Base-by-base conservation (phyloP, 2,329 filamentous ascomycete genomes). In the Epichloe uncinata region DNA sequence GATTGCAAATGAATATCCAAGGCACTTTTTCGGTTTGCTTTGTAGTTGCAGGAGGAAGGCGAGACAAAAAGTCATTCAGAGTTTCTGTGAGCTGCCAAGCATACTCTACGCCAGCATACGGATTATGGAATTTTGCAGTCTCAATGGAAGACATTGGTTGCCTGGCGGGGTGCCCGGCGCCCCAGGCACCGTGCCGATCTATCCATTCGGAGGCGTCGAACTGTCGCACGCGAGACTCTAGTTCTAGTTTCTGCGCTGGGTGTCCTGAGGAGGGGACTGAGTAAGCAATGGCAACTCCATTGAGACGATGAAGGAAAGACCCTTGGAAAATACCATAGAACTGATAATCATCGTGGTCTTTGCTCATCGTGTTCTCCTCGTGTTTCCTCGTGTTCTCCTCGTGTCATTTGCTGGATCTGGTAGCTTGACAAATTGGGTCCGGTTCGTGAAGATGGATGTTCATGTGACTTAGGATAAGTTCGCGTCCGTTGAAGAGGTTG, bases 1-100 rank as follows among this genome's bases (percentile, higher is more conserved):
- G 84, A 61, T 87, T 87, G 48, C 74, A 75, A 40, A 85, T 77
- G 69, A 77, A 88, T 45, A 95, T 87, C 84, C 86, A 93, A 0
- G 75, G 75, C 3, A 74, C 71, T 0, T 67, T 56, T 0, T 58
- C 58, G 1, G 63, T 65, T 3, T 66, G 62, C 2, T 70, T 64
- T 1, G 81, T 85, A 1, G 75, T 82, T 3, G 75, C 73, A 0
- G 87, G 85, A 0, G 84, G 83, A 0, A 90, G 70, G 8, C 87
- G 79, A 8, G 67, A 52, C 2, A 93, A 65, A 57, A 95, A 94
- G 1, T 75, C 73, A 7, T 77, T 65, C 1, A 85, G 66, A 0
- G 75, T 75, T 60, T 90, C 85, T 1, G 69, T 69, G 30, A 82
- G 70, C 61, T 84, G 83, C 70, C 82, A 81, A 26, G 77, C 81